Percentiles rank a stretch among this genome's conserved stretches.
Evolutionary conservation across 176 grass and related monocot genomes (phyloP).

Genomic region (Cenchrus fungigraminus): DNA sequence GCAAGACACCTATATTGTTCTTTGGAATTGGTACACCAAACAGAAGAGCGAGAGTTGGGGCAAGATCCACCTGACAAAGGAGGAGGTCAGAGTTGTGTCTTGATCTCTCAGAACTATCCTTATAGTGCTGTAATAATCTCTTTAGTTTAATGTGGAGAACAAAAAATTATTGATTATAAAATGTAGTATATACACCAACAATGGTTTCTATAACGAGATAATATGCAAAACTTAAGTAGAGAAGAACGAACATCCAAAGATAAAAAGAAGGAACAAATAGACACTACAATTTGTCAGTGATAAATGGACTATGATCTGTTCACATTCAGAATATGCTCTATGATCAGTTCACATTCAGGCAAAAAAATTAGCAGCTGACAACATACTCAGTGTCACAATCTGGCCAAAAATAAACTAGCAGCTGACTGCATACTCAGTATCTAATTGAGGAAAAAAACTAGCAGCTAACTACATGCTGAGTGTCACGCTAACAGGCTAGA

Average conservation of each 20-base stretch:
- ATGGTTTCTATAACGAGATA: background rate
- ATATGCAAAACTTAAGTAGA: slow-evolving; percentile 21
- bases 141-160: background rate
- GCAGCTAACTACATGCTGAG: too few relatives aligned
- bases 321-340: too few relatives aligned
- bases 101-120: slow-evolving; percentile 5
- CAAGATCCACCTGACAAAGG: slow-evolving; percentile 78
- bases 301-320: too few relatives aligned
- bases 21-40: slow-evolving; percentile 89
- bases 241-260: slow-evolving; percentile 1
- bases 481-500: too few relatives aligned
- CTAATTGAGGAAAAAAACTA: too few relatives aligned
- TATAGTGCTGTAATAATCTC: background rate
- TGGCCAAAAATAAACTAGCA: too few relatives aligned
- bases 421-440: too few relatives aligned
- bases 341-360: too few relatives aligned
- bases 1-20: slow-evolving; percentile 90
- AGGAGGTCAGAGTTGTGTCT: slow-evolving; percentile 20
- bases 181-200: slow-evolving; percentile 19
- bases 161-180: slow-evolving; percentile 24
- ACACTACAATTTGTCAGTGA: background rate
- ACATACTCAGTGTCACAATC: too few relatives aligned
- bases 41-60: slow-evolving; percentile 89
- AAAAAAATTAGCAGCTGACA: too few relatives aligned
- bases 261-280: slow-evolving; percentile 20